phyloP scores from a whole-genome alignment of 2,329 filamentous ascomycete genomes.

The Thielaviopsis euricoi region DNA sequence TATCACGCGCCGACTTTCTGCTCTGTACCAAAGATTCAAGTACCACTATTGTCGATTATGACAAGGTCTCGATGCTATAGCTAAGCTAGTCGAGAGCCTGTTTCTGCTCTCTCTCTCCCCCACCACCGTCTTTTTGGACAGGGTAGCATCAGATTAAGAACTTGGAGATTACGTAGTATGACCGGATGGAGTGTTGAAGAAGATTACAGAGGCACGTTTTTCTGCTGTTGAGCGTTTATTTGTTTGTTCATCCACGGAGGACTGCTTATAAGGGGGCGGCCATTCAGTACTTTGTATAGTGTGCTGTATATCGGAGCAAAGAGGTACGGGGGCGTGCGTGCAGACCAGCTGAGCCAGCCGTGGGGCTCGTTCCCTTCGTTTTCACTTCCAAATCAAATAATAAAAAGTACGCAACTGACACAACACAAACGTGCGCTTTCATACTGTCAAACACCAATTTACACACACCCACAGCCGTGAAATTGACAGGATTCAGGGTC shows the following conservation, averaged over 20 bases:
- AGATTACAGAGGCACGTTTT: neutral
- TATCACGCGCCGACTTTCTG: neutral
- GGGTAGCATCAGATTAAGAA: neutral
- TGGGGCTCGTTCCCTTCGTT: neutral
- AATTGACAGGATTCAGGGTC: neutral
- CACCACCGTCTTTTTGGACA: neutral
- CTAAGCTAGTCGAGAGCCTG: neutral
- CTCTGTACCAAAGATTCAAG: neutral
- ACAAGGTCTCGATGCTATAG: neutral
- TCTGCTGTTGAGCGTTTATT: neutral
- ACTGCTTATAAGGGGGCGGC: too few relatives aligned
- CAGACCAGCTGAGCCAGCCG: neutral
- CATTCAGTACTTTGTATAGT: neutral
- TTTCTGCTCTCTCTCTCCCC: neutral
- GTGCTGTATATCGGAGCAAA: too few relatives aligned
- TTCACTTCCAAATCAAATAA: conserved; percentile 1
- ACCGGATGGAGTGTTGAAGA: neutral
- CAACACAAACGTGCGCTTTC: neutral
- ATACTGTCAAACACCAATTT: neutral
- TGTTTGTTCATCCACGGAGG: neutral
- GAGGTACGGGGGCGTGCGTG: too few relatives aligned
- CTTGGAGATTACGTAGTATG: neutral
- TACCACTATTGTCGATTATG: neutral
- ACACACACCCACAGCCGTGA: neutral
- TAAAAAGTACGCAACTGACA: too few relatives aligned